phyloP scores from a whole-genome alignment of 140 eudicot species.

The Ambrosia hybrid region DNA sequence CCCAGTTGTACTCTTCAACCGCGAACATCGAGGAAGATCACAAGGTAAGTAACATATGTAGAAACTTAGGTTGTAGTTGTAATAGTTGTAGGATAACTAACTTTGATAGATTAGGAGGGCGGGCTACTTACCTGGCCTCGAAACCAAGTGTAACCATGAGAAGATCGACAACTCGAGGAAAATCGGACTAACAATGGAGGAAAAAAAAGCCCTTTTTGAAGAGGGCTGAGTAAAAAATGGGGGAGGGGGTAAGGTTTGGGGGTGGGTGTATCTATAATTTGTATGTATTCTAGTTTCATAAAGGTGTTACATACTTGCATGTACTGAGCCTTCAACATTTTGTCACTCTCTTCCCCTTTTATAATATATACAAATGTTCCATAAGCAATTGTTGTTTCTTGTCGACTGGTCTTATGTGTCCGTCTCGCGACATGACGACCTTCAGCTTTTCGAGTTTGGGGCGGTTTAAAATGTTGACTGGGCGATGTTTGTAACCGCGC shows the following conservation, averaged over 20 bases:
- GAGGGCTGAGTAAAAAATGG: constrained; percentile 35
- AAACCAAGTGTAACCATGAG: constrained; percentile 49
- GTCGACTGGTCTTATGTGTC: not conserved
- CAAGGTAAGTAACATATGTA: constrained; percentile 43
- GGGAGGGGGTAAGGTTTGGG: constrained; percentile 37
- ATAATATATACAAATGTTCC: constrained; percentile 23
- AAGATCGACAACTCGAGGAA: constrained; percentile 40
- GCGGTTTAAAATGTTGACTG: too few relatives aligned
- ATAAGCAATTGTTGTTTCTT: not conserved
- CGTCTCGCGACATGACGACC: too few relatives aligned
- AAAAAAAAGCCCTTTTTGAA: constrained; percentile 12
- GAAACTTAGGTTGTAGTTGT: constrained; percentile 48
- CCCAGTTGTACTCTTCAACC: constrained; percentile 44
- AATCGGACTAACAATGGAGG: constrained; percentile 22
- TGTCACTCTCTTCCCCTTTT: constrained; percentile 51
- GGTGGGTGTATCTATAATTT: constrained; percentile 20
- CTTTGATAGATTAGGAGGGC: constrained; percentile 56
- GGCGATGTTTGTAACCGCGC: not conserved
- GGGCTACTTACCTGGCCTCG: constrained; percentile 26
- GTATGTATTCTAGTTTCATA: constrained; percentile 37
- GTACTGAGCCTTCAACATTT: constrained; percentile 52
- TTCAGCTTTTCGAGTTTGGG: too few relatives aligned
- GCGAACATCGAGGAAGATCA: constrained; percentile 10
- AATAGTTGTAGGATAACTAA: constrained; percentile 59
- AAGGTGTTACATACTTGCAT: constrained; percentile 5